phyloP scores from a whole-genome alignment of 345 rosid genomes.

The Arabis alpina region DNA sequence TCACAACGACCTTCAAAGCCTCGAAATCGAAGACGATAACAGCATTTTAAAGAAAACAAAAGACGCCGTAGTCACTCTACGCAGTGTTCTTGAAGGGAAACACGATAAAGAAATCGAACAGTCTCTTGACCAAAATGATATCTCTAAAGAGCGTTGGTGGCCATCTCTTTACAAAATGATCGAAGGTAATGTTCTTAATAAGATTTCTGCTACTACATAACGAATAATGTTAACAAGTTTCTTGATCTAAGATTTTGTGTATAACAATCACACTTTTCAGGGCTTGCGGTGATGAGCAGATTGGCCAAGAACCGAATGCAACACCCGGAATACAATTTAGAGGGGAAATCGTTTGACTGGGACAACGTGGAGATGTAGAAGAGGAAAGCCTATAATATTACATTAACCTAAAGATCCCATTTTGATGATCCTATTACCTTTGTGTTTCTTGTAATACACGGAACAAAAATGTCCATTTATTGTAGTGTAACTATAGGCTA shows the following conservation, averaged over 20 bases:
- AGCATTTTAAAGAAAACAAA: slow-evolving; percentile 71
- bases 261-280: slow-evolving; percentile 43
- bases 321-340: slow-evolving; percentile 44
- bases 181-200: slow-evolving; percentile 59
- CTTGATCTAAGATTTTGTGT: slow-evolving; percentile 13
- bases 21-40: slow-evolving; percentile 56
- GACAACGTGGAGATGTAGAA: slow-evolving; percentile 52
- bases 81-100: slow-evolving; percentile 80
- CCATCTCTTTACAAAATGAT: slow-evolving; percentile 80
- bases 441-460: slow-evolving; percentile 33
- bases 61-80: slow-evolving; percentile 75
- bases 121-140: slow-evolving; percentile 52
- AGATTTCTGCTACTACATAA: background rate
- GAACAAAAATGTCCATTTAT: slow-evolving; percentile 6
- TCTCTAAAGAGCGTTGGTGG: slow-evolving; percentile 87
- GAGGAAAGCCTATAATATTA: background rate
- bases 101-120: slow-evolving; percentile 65
- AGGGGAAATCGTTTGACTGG: slow-evolving; percentile 62
- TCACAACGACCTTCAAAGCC: slow-evolving; percentile 63
- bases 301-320: slow-evolving; percentile 58
- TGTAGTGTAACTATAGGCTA: slow-evolving; percentile 9
- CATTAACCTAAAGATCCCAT: background rate
- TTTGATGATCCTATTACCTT: slow-evolving; percentile 5
- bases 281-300: slow-evolving; percentile 78
- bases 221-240: slow-evolving; percentile 5